Evolutionary conservation across 768 basidiomycete species (phyloP).

Genomic region (Mycena maculata): DNA sequence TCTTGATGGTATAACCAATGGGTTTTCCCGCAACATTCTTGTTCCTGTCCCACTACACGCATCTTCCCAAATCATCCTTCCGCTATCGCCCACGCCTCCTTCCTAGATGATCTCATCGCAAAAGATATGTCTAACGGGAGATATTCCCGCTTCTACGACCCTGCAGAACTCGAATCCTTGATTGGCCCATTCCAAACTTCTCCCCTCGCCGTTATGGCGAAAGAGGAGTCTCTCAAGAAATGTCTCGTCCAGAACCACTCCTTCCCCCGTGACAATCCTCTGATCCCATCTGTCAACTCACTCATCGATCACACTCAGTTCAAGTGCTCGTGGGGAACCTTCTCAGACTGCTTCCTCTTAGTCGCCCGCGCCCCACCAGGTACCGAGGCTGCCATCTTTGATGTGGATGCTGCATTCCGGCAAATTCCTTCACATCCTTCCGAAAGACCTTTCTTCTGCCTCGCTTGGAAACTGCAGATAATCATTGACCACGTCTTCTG

Average conservation of each 20-base stretch:
- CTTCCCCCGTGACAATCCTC: constrained; percentile 23
- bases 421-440: background rate
- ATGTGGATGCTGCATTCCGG: background rate
- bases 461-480: background rate
- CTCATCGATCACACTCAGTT: constrained; percentile 7
- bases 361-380: constrained; percentile 20
- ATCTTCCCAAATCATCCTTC: constrained; percentile 16
- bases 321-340: constrained; percentile 30
- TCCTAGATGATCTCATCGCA: background rate
- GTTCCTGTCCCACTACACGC: background rate
- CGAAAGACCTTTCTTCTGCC: background rate
- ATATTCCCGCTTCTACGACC: background rate
- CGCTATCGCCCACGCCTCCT: background rate
- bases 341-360: constrained; percentile 19
- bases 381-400: background rate
- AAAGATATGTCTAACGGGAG: background rate
- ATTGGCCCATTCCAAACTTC: background rate
- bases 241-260: constrained; percentile 36
- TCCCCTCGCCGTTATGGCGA: background rate
- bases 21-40: background rate
- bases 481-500: background rate
- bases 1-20: background rate
- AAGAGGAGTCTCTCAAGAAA: background rate
- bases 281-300: constrained; percentile 18
- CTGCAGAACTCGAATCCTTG: background rate